Conservation (phyloP, 1,284 basidiomycete genomes). For the Xerocomus cyaneibrunnescens region DNA sequence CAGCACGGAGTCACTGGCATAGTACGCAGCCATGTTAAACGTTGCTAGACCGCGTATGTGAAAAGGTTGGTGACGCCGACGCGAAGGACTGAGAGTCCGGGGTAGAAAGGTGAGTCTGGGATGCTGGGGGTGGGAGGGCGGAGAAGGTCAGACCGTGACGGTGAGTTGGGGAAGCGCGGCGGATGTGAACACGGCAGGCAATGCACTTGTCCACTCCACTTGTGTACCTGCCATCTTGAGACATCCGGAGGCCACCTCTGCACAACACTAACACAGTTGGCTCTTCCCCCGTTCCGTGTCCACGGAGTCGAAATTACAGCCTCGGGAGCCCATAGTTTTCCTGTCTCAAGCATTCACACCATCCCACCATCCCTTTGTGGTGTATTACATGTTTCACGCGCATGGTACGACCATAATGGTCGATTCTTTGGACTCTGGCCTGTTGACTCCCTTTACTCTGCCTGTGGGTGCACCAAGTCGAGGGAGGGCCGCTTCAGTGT, state of each 20-base stretch:
- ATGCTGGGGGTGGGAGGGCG: slow-evolving; percentile 1
- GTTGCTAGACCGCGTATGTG: slow-evolving; percentile 9
- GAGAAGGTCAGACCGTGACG: slow-evolving; percentile 14
- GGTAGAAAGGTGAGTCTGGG: slow-evolving; percentile 2
- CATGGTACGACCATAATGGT: not conserved
- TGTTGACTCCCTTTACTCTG: too few relatives aligned
- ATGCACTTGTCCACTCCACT: slow-evolving; percentile 18
- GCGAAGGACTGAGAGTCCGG: slow-evolving; percentile 4
- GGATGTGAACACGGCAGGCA: slow-evolving; percentile 24
- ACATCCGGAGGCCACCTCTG: slow-evolving; percentile 7
- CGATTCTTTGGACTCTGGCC: too few relatives aligned
- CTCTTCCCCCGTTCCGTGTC: not conserved
- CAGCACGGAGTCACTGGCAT: slow-evolving; percentile 29
- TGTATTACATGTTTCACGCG: not conserved
- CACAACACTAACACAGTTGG: not conserved
- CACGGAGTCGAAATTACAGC: not conserved
- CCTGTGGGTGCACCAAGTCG: too few relatives aligned
- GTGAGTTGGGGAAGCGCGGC: slow-evolving; percentile 21
- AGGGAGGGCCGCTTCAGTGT: not conserved
- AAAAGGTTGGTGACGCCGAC: slow-evolving; percentile 9
- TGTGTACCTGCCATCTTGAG: slow-evolving; percentile 24
- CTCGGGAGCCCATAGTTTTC: not conserved
- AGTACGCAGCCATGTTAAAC: slow-evolving; percentile 33
- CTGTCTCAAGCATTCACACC: not conserved
- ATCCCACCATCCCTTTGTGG: not conserved